These are phyloP conservation scores for Usnea hakonensis DNA, from an alignment of 495 filamentous ascomycete genomes.

Conservation along the genomic window DNA sequence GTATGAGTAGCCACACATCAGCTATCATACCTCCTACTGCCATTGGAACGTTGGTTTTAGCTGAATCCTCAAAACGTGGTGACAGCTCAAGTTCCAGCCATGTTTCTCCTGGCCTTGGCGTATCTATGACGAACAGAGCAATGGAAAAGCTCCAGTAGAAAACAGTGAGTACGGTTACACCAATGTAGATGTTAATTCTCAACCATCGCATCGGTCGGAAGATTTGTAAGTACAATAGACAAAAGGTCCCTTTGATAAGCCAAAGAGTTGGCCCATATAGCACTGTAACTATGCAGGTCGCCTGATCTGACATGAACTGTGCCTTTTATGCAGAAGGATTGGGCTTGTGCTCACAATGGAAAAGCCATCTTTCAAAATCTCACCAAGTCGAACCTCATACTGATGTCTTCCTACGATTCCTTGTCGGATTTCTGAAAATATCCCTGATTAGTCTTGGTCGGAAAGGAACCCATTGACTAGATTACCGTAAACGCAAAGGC, in stretches of 20 bases:
- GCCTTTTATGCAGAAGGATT: too few species aligned
- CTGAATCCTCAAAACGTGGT: too few species aligned
- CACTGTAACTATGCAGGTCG: not conserved
- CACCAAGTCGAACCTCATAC: not conserved
- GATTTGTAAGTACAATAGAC: constrained; percentile 7
- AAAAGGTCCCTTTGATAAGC: constrained; percentile 8
- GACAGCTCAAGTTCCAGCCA: not conserved
- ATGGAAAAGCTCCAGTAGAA: constrained; percentile 6
- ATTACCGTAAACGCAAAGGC: not conserved
- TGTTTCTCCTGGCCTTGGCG: not conserved
- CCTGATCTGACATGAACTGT: too few species aligned
- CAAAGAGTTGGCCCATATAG: not conserved
- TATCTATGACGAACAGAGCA: not conserved
- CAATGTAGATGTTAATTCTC: not conserved
- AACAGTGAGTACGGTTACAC: not conserved
- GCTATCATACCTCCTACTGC: too few species aligned
- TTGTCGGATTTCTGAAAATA: not conserved
- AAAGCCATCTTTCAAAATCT: not conserved
- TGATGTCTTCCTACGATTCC: not conserved
- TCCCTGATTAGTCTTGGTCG: not conserved
- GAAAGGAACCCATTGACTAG: not conserved
- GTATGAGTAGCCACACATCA: too few species aligned
- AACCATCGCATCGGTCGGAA: constrained; percentile 14
- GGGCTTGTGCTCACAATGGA: not conserved
- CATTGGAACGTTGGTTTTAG: too few species aligned